Percentiles rank a stretch among this genome's conserved stretches.
These are phyloP conservation scores for Neurospora sp. DNA, from an alignment of 495 filamentous ascomycete genomes.

Conservation along the genomic window DNA sequence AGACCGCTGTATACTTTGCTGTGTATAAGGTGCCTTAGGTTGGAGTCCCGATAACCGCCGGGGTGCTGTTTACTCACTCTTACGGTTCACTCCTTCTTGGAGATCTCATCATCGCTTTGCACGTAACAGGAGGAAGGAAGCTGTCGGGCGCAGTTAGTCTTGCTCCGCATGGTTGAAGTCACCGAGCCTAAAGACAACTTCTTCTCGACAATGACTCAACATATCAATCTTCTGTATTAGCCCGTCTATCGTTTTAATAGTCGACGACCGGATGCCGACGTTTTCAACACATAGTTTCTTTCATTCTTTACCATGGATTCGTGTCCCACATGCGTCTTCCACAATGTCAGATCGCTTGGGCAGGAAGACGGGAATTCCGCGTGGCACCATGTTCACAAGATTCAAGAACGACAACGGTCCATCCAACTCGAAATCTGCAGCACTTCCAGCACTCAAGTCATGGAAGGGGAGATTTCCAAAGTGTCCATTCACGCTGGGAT, in stretches of 20 bases:
- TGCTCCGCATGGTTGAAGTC: not conserved
- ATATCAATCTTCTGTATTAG: not conserved
- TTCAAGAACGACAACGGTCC: not conserved
- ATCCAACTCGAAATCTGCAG: not conserved
- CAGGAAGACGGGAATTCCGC: not conserved
- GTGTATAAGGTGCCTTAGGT: not conserved
- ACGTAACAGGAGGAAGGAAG: not conserved
- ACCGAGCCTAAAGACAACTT: not conserved
- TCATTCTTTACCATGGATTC: not conserved
- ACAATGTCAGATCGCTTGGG: not conserved
- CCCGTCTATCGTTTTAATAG: not conserved
- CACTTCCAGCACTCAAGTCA: not conserved
- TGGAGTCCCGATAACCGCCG: not conserved
- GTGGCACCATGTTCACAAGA: not conserved
- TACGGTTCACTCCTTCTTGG: not conserved
- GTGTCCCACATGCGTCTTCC: not conserved
- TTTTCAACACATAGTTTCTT: not conserved
- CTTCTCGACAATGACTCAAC: not conserved
- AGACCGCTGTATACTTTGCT: not conserved
- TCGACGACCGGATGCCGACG: not conserved
- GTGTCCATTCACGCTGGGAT: not conserved
- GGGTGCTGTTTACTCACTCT: not conserved
- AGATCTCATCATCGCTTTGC: not conserved
- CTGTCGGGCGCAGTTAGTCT: not conserved
- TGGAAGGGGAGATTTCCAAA: not conserved